Percentiles rank a stretch among this genome's conserved stretches.
Conservation (phyloP, 2,329 filamentous ascomycete genomes). For the Penicillium paneum region DNA sequence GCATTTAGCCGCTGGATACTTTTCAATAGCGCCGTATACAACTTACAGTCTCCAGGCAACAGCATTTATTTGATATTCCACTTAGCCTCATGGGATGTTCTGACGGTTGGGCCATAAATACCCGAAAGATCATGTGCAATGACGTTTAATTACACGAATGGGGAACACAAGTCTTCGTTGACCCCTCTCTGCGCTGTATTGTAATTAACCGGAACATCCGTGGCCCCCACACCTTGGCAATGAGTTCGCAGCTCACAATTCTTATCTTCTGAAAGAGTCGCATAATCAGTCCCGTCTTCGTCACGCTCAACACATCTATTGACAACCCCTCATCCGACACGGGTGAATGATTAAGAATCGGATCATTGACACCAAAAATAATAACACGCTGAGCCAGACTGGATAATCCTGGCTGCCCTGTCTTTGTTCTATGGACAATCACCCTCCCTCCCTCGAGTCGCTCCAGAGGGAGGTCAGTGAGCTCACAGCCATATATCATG, state of each 20-base stretch:
- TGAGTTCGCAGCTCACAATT: not conserved
- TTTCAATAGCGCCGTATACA: not conserved
- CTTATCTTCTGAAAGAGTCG: not conserved
- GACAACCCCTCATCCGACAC: not conserved
- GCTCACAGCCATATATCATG: not conserved
- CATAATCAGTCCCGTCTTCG: not conserved
- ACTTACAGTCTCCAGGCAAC: constrained; percentile 2
- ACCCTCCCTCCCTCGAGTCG: not conserved
- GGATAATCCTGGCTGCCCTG: not conserved
- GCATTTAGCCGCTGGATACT: not conserved
- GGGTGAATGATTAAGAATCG: not conserved
- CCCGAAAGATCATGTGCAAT: not conserved
- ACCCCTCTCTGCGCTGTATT: constrained; percentile 6
- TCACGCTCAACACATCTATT: not conserved
- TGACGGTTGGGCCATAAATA: not conserved
- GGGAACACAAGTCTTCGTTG: not conserved
- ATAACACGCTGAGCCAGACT: not conserved
- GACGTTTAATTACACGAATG: not conserved
- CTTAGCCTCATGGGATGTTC: not conserved
- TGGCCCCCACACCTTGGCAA: constrained; percentile 3
- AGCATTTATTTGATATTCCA: not conserved
- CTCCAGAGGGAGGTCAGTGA: constrained; percentile 2
- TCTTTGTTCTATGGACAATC: constrained; percentile 5
- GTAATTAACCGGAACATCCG: constrained; percentile 1
- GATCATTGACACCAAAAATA: not conserved